Evolutionary conservation across 106 monocot species (phyloP).

Genomic region (Alisma plantagoaquatica): DNA sequence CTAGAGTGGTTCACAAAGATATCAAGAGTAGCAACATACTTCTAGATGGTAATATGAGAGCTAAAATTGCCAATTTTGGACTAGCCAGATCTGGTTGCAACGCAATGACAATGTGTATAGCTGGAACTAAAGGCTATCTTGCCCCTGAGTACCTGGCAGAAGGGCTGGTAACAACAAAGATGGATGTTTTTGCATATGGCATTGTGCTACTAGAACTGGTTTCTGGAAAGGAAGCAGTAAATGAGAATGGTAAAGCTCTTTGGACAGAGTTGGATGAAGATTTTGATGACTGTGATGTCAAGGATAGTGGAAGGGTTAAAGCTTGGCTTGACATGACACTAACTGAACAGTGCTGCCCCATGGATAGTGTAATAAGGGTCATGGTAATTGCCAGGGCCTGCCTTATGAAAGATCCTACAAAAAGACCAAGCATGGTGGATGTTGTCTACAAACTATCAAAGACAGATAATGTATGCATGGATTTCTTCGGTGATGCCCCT

Average conservation of each 20-base stretch:
- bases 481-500: too few species aligned
- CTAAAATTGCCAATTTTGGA: constrained; percentile 47
- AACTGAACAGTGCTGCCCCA: constrained; percentile 11
- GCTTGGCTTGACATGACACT: constrained; percentile 27
- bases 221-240: constrained; percentile 11
- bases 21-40: constrained; percentile 29
- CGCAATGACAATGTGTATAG: constrained; percentile 21
- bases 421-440: constrained; percentile 30
- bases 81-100: constrained; percentile 9
- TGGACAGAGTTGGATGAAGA: constrained; percentile 16
- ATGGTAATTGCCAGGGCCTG: constrained; percentile 28
- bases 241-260: constrained; percentile 4
- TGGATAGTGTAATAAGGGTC: constrained; percentile 24
- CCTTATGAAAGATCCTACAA: constrained; percentile 9
- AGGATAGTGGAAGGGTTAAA: constrained; percentile 19
- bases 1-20: constrained; percentile 35
- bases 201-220: constrained; percentile 30
- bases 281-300: constrained; percentile 13
- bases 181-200: constrained; percentile 32
- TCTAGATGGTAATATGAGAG: constrained; percentile 29
- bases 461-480: background rate
- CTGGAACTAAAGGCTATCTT: constrained; percentile 66
- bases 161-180: constrained; percentile 13
- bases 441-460: constrained; percentile 19
- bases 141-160: constrained; percentile 65